Evolutionary conservation across 352 stramenopile species (phyloP).

Genomic region (Globisporangium apiculatum): DNA sequence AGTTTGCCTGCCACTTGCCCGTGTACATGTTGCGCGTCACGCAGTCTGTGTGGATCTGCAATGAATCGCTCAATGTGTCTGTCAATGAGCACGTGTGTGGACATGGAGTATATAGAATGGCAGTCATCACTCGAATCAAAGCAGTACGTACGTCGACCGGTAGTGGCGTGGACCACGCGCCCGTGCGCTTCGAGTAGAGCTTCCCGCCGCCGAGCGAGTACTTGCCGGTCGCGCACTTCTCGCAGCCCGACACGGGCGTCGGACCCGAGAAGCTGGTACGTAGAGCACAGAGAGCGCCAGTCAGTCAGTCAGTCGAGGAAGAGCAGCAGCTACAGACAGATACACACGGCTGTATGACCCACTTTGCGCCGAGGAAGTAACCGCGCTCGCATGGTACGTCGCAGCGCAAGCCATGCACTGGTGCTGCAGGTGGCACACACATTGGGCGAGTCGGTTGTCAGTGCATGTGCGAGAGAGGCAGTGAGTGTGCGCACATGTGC

Average conservation of each 20-base stretch:
- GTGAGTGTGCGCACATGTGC: background rate
- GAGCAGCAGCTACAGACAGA: background rate
- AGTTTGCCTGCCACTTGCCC: constrained; percentile 70
- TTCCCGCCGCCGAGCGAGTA: constrained; percentile 74
- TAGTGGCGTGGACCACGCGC: constrained; percentile 53
- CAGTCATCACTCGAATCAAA: background rate
- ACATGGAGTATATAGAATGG: background rate
- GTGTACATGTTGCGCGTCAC: constrained; percentile 73
- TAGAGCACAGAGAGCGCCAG: background rate
- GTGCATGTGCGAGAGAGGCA: no score
- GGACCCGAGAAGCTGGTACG: constrained; percentile 41
- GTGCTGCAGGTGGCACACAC: constrained; percentile 22
- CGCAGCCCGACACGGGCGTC: constrained; percentile 60
- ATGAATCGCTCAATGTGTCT: no score
- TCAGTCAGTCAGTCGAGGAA: background rate
- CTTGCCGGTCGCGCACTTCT: constrained; percentile 58
- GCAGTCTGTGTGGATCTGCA: constrained; percentile 57
- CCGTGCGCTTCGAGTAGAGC: constrained; percentile 63
- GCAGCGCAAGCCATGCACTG: constrained; percentile 58
- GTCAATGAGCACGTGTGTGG: background rate
- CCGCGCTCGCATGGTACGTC: constrained; percentile 65
- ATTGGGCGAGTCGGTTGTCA: no score
- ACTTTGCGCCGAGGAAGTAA: constrained; percentile 76
- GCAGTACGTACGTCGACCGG: constrained; percentile 34
- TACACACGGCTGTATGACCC: constrained; percentile 12